phyloP scores from a whole-genome alignment of 208 protist genomes.

The Wallacemonas sp. region DNA sequence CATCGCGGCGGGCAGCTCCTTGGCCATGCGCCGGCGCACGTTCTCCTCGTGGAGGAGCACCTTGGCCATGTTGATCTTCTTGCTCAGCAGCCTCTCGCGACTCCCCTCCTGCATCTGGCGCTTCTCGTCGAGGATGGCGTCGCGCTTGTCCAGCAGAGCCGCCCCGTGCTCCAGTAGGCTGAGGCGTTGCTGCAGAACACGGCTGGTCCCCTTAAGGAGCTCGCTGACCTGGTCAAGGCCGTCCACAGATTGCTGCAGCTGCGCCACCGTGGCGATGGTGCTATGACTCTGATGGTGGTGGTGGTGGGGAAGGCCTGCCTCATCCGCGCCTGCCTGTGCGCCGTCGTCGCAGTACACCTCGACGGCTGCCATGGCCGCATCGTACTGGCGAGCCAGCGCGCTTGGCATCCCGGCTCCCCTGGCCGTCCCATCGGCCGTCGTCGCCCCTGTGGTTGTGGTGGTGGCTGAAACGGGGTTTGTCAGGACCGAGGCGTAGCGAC shows the following conservation, averaged over 20 bases:
- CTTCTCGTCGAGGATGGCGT: slow-evolving; percentile 46
- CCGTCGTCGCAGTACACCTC: not conserved
- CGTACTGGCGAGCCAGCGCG: slow-evolving; percentile 5
- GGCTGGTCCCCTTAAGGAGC: not conserved
- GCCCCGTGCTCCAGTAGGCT: slow-evolving; percentile 40
- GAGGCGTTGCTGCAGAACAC: slow-evolving; percentile 33
- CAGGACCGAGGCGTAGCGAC: slow-evolving; percentile 6
- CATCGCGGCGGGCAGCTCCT: slow-evolving; percentile 64
- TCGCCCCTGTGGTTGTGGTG: not conserved
- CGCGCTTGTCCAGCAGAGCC: slow-evolving; percentile 42
- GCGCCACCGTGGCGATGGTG: slow-evolving; percentile 33
- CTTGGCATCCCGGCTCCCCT: not conserved
- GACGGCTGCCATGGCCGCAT: slow-evolving; percentile 6
- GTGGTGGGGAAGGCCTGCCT: too few relatives aligned
- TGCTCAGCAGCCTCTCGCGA: slow-evolving; percentile 73
- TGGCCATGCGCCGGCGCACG: slow-evolving; percentile 53
- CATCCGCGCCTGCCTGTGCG: not conserved
- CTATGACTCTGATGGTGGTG: not conserved
- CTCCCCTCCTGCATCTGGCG: slow-evolving; percentile 48
- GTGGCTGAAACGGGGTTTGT: not conserved
- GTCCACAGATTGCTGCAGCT: slow-evolving; percentile 33
- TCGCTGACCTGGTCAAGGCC: slow-evolving; percentile 17
- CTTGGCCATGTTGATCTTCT: slow-evolving; percentile 87
- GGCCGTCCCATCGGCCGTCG: not conserved
- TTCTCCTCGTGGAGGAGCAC: slow-evolving; percentile 79